Percentiles rank a stretch among this genome's conserved stretches.
Evolutionary conservation across 2,329 filamentous ascomycete species (phyloP).

Genomic region (Ceratocystis ficicola): DNA sequence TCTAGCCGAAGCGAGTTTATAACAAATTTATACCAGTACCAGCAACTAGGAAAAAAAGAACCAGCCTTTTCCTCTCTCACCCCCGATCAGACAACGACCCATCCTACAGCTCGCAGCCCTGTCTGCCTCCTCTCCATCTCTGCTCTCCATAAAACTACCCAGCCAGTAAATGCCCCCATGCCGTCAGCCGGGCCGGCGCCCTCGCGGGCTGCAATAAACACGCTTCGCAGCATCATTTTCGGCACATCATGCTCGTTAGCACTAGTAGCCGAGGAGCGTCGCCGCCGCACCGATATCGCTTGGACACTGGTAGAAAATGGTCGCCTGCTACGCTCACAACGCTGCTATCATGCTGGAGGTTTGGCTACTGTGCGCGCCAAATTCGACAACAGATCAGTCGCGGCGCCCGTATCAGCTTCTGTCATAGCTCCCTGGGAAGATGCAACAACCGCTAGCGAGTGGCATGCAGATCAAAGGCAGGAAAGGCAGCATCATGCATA

Average conservation of each 20-base stretch:
- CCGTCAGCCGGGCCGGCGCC: conserved; percentile 38
- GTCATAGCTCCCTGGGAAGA: conserved; percentile 5
- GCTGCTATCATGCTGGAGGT: conserved; percentile 22
- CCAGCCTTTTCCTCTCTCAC: neutral
- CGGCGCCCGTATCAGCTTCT: neutral
- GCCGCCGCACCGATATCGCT: conserved; percentile 42
- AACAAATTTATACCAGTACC: too few species aligned
- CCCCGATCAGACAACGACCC: neutral
- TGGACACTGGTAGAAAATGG: conserved; percentile 41
- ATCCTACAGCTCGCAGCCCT: neutral
- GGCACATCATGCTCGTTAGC: conserved; percentile 47
- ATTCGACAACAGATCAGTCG: conserved; percentile 10
- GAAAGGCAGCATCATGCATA: neutral
- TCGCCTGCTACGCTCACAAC: conserved; percentile 21
- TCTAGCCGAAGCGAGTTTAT: too few species aligned
- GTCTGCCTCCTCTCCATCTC: neutral
- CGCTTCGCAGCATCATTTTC: conserved; percentile 43
- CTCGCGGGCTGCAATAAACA: conserved; percentile 43
- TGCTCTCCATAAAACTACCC: neutral
- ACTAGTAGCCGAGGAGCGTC: conserved; percentile 44
- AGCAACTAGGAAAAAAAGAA: neutral
- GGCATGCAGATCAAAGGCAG: neutral
- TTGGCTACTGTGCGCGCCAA: conserved; percentile 20
- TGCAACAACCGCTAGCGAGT: neutral
- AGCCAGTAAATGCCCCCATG: conserved; percentile 29